These are phyloP conservation scores for Beauveria scarabaeidicola DNA, from an alignment of 2,329 filamentous ascomycete species.

Conservation along the genomic window DNA sequence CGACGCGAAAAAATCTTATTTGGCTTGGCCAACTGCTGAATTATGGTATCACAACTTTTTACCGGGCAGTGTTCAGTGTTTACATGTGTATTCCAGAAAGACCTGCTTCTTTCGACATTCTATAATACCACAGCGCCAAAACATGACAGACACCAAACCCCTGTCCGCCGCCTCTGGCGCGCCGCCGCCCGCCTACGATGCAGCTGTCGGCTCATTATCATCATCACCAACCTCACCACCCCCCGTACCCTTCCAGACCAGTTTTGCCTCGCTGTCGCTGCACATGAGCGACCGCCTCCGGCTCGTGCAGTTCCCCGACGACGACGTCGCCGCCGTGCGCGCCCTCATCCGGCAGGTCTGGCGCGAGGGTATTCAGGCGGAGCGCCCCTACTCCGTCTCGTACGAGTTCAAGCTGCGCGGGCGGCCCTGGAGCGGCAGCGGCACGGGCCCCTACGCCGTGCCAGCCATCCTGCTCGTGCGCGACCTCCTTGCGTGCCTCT, in stretches of 20 bases:
- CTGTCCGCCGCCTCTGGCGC: not conserved
- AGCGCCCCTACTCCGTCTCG: conserved; percentile 1
- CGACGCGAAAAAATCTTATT: not conserved
- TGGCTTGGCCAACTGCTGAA: not conserved
- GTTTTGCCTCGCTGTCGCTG: conserved; percentile 9
- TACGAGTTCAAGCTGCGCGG: conserved; percentile 12
- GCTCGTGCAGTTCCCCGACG: not conserved
- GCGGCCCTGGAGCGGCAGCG: conserved; percentile 1
- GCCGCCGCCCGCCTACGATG: conserved; percentile 4
- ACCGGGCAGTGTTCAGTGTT: not conserved
- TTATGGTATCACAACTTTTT: not conserved
- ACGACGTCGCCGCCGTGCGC: conserved; percentile 1
- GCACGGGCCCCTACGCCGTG: conserved; percentile 6
- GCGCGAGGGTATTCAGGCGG: conserved; percentile 3
- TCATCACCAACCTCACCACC: not conserved
- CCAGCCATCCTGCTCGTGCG: conserved; percentile 4
- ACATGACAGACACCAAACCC: not conserved
- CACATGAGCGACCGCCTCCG: conserved; percentile 8
- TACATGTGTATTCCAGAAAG: not conserved
- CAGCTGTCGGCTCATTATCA: not conserved
- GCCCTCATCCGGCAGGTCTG: not conserved
- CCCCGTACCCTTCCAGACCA: not conserved
- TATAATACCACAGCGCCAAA: not conserved
- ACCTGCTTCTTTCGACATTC: not conserved
- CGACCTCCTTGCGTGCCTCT: conserved; percentile 7